Evolutionary conservation across 352 stramenopile genomes (phyloP), one percentile per base, ranked within the genome.

Genomic region (Peronosclerospora sorghi): DNA sequence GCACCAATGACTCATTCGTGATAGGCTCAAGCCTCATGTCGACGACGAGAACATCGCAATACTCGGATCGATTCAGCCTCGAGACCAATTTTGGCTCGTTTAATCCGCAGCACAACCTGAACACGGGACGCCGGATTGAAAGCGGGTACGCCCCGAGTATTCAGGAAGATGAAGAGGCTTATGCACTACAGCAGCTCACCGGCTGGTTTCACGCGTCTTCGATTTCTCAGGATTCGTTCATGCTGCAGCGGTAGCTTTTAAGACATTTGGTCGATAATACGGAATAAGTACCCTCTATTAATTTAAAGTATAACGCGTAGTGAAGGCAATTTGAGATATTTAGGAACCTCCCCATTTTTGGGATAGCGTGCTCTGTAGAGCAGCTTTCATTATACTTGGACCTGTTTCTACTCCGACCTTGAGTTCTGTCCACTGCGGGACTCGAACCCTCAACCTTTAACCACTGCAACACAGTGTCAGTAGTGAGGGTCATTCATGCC

Each of bases 61-160:
- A 48, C 36, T 82, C 74, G 24, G 72, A 84, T 42, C 70, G 74
- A 47, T 63, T 83, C 59, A 87, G 74, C 42, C 53, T 87, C 21
- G 74, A 87, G 51, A 80, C 73, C 37, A 84, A 87, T 53, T 78
- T 73, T 27, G 70, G 71, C 10, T 84, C 71, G 43, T 59, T 73
- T 45, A 84, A 86, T 56, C 68, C 64, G 20, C 58, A 63, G 38
- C 49, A 48, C 21, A 48, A 37, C 9, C n/a, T 62, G 18, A 41
- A 15, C n/a, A 61, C 49, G 2, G 48, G 51, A n/a, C 48, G 62
- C 28, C 56, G 73, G 21, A 61, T 75, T 24, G 67, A 78, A 15
- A 61, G 56, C 42, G 59, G 58, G 26, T 76, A 69, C 56, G 54
- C 70, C 12, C 59, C 64, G 28, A 80, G 69, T 53, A 82, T 86